Evolutionary conservation across 1,284 basidiomycete species (phyloP), one percentile per base, ranked within the genome.

Genomic region (Ganoderma meredithae): DNA sequence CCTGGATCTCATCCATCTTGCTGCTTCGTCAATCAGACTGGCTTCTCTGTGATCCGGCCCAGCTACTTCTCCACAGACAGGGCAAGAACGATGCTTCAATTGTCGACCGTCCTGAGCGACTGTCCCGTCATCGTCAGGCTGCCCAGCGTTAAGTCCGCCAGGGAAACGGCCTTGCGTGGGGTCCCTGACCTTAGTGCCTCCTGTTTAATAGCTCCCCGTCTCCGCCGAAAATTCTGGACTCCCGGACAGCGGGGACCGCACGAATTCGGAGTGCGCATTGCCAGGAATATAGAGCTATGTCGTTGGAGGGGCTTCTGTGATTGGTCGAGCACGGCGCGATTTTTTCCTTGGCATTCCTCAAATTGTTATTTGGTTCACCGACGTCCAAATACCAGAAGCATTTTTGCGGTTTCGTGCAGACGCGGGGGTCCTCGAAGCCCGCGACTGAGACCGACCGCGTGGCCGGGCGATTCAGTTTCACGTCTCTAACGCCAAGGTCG

Each of bases 1-100:
- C 33, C n/a, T 17, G 33, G 62, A 63, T 63, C 62, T 63, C 47
- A 63, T 63, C 62, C 55, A 53, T 53, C 33, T 22, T 31, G 39
- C 49, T 27, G 22, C 12, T 12, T 55, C 49, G 49, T 58, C 55
- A 58, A 58, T 62, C 33, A 36, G 44, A 9, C 44, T 25, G 61
- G 47, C 61, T 31, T 62, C 44, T 41, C 25, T 36, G 27, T 52
- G 61, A 33, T 58, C 55, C 19, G 55, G 36, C 55, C 31, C 55
- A 8, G 19, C 55, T 33, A 39, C 33, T n/a, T 58, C 33, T 33
- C 19, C 31, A 39, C n/a, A 22, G n/a, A 19, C 19, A 31, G 39
- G 55, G 55, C 33, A 58, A 33, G 33, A 39, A 33, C 31, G 19
- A 33, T 58, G 33, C 55, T 39, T 58, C 47, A 49, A 13, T 58